These are phyloP conservation scores for Podospora australis DNA, from an alignment of 495 filamentous ascomycete genomes.

Conservation along the genomic window DNA sequence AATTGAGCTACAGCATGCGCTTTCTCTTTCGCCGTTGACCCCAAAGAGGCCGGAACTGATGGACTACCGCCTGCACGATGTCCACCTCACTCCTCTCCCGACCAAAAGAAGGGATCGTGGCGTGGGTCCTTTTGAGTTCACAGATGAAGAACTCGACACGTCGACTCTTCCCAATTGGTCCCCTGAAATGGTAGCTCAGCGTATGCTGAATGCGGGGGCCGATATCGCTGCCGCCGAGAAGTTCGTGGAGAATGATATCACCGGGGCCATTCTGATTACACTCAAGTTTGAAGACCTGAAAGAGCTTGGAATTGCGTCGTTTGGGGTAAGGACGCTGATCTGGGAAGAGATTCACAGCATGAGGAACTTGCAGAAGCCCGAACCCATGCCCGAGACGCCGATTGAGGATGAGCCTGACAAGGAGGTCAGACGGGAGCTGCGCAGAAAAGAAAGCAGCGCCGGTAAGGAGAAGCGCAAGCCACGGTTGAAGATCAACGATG, in stretches of 20 bases:
- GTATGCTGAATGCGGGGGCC: constrained; percentile 68
- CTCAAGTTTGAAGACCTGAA: constrained; percentile 91
- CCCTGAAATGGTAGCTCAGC: constrained; percentile 67
- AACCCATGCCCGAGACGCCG: constrained; percentile 49
- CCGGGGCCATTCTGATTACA: constrained; percentile 71
- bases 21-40: constrained; percentile 60
- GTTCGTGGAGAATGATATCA: constrained; percentile 87
- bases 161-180: constrained; percentile 57
- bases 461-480: constrained; percentile 32
- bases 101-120: constrained; percentile 23
- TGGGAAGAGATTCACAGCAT: constrained; percentile 79
- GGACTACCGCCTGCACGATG: constrained; percentile 29
- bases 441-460: constrained; percentile 30
- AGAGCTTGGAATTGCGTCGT: constrained; percentile 87
- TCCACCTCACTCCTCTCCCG: constrained; percentile 28
- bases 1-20: constrained; percentile 52
- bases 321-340: constrained; percentile 78
- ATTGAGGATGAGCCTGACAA: constrained; percentile 48
- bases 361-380: constrained; percentile 51
- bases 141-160: constrained; percentile 51
- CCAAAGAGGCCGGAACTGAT: constrained; percentile 33
- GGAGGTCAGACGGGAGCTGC: constrained; percentile 34
- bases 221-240: constrained; percentile 69
- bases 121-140: constrained; percentile 40
- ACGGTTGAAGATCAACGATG: constrained; percentile 48